Evolutionary conservation across 768 basidiomycete genomes (phyloP).

Genomic region (Lactifluus echinatus): DNA sequence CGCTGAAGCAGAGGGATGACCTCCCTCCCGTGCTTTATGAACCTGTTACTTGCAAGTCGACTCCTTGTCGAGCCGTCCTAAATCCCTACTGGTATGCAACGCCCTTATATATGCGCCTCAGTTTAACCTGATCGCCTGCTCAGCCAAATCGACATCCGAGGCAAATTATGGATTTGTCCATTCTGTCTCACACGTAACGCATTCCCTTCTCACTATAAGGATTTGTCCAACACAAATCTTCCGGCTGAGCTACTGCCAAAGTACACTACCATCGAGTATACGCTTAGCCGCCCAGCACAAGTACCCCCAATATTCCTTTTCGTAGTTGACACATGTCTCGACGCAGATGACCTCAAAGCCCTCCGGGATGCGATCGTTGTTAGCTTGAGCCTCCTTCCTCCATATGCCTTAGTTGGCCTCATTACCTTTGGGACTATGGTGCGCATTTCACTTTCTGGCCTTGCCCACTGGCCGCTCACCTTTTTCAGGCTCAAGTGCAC

Average conservation of each 20-base stretch:
- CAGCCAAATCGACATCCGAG: constrained; percentile 97
- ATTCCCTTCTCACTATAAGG: constrained; percentile 98
- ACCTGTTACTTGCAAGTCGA: constrained; percentile 96
- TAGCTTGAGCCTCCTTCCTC: constrained; percentile 86
- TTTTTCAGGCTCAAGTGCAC: constrained; percentile 86
- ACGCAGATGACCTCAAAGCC: constrained; percentile 93
- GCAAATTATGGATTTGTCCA: constrained; percentile 99
- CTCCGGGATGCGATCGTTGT: constrained; percentile 92
- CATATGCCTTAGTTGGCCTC: constrained; percentile 89
- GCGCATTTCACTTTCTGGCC: constrained; percentile 18
- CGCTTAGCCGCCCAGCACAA: constrained; percentile 83
- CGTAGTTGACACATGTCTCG: constrained; percentile 94
- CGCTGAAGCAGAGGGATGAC: constrained; percentile 88
- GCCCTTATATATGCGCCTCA: not conserved
- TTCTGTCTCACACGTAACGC: constrained; percentile 96
- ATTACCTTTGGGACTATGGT: constrained; percentile 99
- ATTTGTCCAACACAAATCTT: constrained; percentile 93
- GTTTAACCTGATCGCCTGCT: constrained; percentile 8
- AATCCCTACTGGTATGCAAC: constrained; percentile 87
- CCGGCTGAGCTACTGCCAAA: constrained; percentile 94
- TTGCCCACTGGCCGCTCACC: not conserved
- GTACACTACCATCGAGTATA: constrained; percentile 99
- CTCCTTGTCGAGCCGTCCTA: constrained; percentile 85
- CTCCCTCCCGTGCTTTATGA: constrained; percentile 95
- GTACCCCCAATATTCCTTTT: constrained; percentile 96